Evolutionary conservation across 805 yeast species (phyloP).

Genomic region (Saturnispora mendoncae): DNA sequence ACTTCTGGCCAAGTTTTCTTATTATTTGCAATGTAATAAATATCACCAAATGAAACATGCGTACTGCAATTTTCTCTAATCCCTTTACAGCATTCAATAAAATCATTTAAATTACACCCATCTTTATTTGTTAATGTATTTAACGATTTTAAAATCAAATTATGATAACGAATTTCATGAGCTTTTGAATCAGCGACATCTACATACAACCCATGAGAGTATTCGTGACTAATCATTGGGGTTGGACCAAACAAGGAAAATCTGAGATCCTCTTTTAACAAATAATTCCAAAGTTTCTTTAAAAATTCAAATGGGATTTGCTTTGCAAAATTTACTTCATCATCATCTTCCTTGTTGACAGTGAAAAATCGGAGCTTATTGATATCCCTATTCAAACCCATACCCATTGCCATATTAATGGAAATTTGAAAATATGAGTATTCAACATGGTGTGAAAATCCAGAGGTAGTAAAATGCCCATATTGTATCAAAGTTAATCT

Average conservation of each 20-base stretch:
- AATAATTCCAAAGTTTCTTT: slow-evolving; percentile 16
- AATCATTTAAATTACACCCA: not conserved
- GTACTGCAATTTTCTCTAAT: not conserved
- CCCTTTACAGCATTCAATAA: not conserved
- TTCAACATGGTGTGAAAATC: slow-evolving; percentile 8
- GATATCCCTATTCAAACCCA: slow-evolving; percentile 12
- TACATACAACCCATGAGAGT: slow-evolving; percentile 8
- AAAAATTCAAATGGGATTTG: slow-evolving; percentile 8
- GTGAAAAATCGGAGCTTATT: slow-evolving; percentile 5
- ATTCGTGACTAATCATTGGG: slow-evolving; percentile 14
- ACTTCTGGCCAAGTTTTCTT: slow-evolving; percentile 2
- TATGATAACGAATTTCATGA: not conserved
- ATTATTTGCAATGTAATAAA: not conserved
- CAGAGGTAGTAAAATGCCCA: slow-evolving; percentile 12
- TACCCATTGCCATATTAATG: slow-evolving; percentile 4
- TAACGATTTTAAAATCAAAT: not conserved
- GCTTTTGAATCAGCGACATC: not conserved
- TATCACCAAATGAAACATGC: slow-evolving; percentile 2
- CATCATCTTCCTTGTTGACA: not conserved
- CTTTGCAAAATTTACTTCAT: not conserved
- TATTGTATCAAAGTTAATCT: slow-evolving; percentile 12
- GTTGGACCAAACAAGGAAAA: slow-evolving; percentile 11
- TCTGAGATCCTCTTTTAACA: slow-evolving; percentile 11
- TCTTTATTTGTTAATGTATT: not conserved
- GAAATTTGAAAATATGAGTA: slow-evolving; percentile 12